Conservation (phyloP, 805 yeast genomes). For the Kurtzmaniella cleridarum region DNA sequence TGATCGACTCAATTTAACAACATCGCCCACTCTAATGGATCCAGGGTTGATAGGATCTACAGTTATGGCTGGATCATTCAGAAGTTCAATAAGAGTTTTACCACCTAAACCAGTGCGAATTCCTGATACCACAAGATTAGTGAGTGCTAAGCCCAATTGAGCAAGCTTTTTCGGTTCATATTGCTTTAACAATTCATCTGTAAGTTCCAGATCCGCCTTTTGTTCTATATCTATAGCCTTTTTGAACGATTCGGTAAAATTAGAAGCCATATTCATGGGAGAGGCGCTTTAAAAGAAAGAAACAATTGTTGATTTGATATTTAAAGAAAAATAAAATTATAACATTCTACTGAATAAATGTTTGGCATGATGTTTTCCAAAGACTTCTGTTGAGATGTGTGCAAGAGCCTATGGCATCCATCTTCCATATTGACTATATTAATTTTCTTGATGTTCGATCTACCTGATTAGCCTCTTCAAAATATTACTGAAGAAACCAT, state of each 20-base stretch:
- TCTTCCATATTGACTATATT: neutral
- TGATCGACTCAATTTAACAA: constrained; percentile 56
- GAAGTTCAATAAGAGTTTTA: constrained; percentile 58
- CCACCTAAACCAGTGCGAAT: constrained; percentile 80
- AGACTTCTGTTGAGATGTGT: neutral
- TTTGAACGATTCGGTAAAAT: constrained; percentile 16
- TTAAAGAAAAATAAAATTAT: neutral
- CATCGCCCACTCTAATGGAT: constrained; percentile 68
- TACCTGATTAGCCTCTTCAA: constrained; percentile 1
- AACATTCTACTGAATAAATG: neutral
- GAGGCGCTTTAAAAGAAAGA: neutral
- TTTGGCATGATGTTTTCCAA: constrained; percentile 4
- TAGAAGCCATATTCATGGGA: neutral
- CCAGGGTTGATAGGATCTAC: constrained; percentile 38
- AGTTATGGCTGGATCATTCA: constrained; percentile 44
- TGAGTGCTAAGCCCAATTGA: constrained; percentile 66
- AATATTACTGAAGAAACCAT: neutral
- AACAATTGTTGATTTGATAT: neutral
- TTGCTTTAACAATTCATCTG: constrained; percentile 25
- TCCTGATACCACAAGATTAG: constrained; percentile 57
- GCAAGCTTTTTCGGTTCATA: constrained; percentile 63
- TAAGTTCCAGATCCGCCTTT: constrained; percentile 26
- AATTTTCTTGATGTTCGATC: neutral
- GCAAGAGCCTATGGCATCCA: constrained; percentile 3
- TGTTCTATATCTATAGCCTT: constrained; percentile 35